phyloP scores from a whole-genome alignment of 1,139 yeast genomes.

The Yamadazyma siamensis region DNA sequence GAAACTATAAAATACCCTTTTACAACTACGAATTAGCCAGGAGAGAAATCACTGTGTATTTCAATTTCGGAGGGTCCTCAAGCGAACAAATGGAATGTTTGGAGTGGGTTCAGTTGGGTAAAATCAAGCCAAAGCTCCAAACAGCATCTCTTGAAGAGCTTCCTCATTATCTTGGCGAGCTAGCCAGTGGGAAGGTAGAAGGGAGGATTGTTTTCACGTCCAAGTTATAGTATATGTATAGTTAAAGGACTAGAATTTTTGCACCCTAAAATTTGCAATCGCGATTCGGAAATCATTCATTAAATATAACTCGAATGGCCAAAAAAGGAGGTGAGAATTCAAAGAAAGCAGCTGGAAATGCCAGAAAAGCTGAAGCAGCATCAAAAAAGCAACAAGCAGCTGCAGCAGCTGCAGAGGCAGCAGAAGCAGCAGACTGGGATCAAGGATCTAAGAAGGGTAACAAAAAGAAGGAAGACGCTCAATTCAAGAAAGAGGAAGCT shows the following conservation, averaged over 20 bases:
- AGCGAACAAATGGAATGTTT: slow-evolving; percentile 43
- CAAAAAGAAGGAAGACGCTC: slow-evolving; percentile 66
- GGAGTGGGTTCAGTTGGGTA: slow-evolving; percentile 42
- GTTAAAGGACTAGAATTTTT: no score
- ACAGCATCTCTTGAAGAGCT: slow-evolving; percentile 32
- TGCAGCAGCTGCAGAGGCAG: slow-evolving; percentile 44
- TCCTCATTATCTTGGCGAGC: slow-evolving; percentile 32
- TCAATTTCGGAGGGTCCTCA: slow-evolving; percentile 47
- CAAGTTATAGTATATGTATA: slow-evolving; percentile 4
- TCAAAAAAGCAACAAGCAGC: slow-evolving; percentile 58
- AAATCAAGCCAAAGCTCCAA: slow-evolving; percentile 35
- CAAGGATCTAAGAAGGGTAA: slow-evolving; percentile 69
- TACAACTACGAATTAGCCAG: slow-evolving; percentile 36
- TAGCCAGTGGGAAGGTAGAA: slow-evolving; percentile 36
- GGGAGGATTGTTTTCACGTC: slow-evolving; percentile 43
- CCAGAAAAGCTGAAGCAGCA: slow-evolving; percentile 67
- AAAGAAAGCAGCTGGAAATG: slow-evolving; percentile 68
- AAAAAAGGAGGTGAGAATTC: slow-evolving; percentile 58
- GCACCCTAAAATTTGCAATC: slow-evolving; percentile 1
- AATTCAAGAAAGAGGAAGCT: slow-evolving; percentile 60
- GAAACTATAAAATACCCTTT: slow-evolving; percentile 27
- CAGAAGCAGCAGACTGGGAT: slow-evolving; percentile 66
- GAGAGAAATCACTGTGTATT: slow-evolving; percentile 40
- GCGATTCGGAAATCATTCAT: slow-evolving; percentile 2
- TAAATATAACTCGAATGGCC: slow-evolving; percentile 47